Percentiles rank a stretch among this genome's conserved stretches.
These are phyloP conservation scores for Exophiala xenobiotica DNA, from an alignment of 2,329 filamentous ascomycete species.

Conservation along the genomic window DNA sequence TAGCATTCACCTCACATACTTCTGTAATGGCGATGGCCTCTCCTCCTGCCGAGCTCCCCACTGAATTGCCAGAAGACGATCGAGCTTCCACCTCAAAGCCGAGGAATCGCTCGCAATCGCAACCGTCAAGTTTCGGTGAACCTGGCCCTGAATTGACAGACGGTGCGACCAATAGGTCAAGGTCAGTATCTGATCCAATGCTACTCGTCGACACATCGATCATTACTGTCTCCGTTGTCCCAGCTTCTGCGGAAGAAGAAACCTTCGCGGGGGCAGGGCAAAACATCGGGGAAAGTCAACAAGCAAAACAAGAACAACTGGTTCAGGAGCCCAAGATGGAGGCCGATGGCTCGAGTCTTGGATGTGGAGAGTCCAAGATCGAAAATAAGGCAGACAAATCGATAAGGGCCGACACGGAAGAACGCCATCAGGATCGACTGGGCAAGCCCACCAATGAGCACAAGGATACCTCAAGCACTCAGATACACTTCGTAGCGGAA, in stretches of 20 bases:
- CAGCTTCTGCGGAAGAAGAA: constrained; percentile 16
- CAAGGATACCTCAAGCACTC: background rate
- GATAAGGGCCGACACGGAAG: background rate
- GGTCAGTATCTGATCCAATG: constrained; percentile 12
- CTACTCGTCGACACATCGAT: constrained; percentile 10
- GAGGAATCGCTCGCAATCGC: constrained; percentile 11
- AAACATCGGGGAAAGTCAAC: background rate
- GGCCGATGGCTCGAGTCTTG: too few species aligned
- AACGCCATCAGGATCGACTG: background rate
- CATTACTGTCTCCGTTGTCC: constrained; percentile 8
- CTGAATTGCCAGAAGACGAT: constrained; percentile 2
- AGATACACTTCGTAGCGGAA: constrained; percentile 25
- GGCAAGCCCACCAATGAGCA: background rate
- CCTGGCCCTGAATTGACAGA: constrained; percentile 27
- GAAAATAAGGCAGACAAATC: background rate
- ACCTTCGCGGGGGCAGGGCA: constrained; percentile 10
- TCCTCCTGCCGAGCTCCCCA: constrained; percentile 24
- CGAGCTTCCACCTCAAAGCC: constrained; percentile 8
- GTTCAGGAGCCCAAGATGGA: background rate
- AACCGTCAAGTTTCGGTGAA: constrained; percentile 25
- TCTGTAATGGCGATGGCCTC: constrained; percentile 26
- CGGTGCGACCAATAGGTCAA: constrained; percentile 6
- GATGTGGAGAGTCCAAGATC: too few species aligned
- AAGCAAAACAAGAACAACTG: background rate
- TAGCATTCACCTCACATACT: constrained; percentile 26